Evolutionary conservation across 1,284 basidiomycete species (phyloP).

Genomic region (Cryptococcus sp.): DNA sequence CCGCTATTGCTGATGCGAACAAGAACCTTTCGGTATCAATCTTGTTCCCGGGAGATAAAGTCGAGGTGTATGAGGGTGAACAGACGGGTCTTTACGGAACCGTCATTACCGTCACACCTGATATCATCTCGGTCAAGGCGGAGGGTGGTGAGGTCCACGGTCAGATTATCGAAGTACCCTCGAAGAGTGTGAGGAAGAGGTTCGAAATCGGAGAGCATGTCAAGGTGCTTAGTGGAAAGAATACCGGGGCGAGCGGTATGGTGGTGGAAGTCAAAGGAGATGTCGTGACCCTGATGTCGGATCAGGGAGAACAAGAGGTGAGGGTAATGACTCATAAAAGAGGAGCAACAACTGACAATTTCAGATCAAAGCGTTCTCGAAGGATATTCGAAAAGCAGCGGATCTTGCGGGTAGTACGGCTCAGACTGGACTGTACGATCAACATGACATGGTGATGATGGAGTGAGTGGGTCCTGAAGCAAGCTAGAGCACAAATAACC

Average conservation of each 20-base stretch:
- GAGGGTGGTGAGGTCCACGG: constrained; percentile 60
- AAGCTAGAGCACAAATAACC: constrained; percentile 7
- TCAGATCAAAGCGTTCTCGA: constrained; percentile 91
- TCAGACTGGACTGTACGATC: constrained; percentile 84
- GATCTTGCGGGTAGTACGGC: constrained; percentile 89
- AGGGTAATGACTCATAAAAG: constrained; percentile 8
- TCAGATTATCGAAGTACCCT: constrained; percentile 72
- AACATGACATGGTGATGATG: constrained; percentile 94
- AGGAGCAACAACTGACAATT: constrained; percentile 1
- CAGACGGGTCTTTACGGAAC: constrained; percentile 88
- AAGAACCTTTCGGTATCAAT: constrained; percentile 58
- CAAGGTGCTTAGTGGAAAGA: constrained; percentile 94
- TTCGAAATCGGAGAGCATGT: constrained; percentile 98
- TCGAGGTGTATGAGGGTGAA: constrained; percentile 96
- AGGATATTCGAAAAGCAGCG: constrained; percentile 94
- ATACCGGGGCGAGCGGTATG: constrained; percentile 90
- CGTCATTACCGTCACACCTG: constrained; percentile 81
- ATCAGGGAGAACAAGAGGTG: constrained; percentile 91
- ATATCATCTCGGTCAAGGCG: constrained; percentile 77
- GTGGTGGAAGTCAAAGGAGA: constrained; percentile 88
- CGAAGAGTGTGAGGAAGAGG: constrained; percentile 82
- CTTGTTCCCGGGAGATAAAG: constrained; percentile 93
- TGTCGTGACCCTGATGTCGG: constrained; percentile 93
- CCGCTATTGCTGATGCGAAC: constrained; percentile 44
- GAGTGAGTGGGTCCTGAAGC: constrained; percentile 59